Evolutionary conservation across 176 grass and related monocot species (phyloP).

Genomic region (Aegilops tauschii): DNA sequence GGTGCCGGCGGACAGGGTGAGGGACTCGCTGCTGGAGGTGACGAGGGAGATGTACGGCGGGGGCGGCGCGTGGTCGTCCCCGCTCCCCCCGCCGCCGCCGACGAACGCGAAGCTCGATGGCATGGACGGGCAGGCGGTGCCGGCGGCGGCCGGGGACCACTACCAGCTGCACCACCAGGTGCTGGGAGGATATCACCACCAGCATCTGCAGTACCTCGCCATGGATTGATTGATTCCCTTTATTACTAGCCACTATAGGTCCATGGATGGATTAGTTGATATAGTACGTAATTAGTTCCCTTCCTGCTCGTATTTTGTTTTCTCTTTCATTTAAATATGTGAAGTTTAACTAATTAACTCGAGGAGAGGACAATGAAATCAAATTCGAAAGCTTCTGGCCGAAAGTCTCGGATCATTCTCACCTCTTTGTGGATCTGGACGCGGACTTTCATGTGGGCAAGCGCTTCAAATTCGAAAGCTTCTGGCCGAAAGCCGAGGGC

Average conservation of each 20-base stretch:
- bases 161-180: conserved; percentile 20
- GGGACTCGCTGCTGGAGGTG: conserved; percentile 82
- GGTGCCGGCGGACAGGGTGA: conserved; percentile 70
- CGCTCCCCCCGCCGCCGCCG: background rate
- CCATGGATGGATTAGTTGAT: no score
- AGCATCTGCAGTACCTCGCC: conserved; percentile 64
- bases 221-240: background rate
- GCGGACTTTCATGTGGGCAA: no score
- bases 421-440: no score
- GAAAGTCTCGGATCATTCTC: no score
- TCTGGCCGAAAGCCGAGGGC: no score
- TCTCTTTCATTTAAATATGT: background rate
- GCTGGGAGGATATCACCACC: background rate
- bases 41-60: conserved; percentile 50
- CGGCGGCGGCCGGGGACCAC: conserved; percentile 24
- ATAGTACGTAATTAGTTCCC: no score
- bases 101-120: conserved; percentile 21
- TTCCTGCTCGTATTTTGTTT: background rate
- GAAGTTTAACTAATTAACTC: background rate
- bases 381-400: no score
- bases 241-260: no score
- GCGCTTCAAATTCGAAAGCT: no score
- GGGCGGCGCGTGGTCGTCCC: conserved; percentile 37
- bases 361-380: background rate
- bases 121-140: background rate